A percentile compares a stretch with the other conserved stretches of the same genome.
Conservation (phyloP, 2,329 filamentous ascomycete species). For the Shiraia bambusicola region DNA sequence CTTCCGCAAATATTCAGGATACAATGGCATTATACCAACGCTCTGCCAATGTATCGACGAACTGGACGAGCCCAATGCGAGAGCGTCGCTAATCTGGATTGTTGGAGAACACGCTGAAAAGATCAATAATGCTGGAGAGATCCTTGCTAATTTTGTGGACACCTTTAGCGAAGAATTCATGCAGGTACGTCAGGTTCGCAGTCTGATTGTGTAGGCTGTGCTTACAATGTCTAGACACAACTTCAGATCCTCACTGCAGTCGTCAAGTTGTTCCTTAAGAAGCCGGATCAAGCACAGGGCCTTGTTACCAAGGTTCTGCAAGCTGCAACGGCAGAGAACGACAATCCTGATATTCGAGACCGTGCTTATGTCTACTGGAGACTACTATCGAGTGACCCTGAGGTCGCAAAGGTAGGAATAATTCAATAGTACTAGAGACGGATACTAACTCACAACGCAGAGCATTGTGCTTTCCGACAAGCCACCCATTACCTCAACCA, state of each 20-base stretch:
- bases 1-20: conserved; percentile 93
- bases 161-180: conserved; percentile 95
- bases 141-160: conserved; percentile 86
- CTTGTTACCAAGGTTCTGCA: conserved; percentile 95
- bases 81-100: conserved; percentile 95
- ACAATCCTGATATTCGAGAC: conserved; percentile 96
- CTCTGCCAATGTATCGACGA: conserved; percentile 97
- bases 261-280: conserved; percentile 96
- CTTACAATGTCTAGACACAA: conserved; percentile 69
- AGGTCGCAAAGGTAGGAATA: conserved; percentile 74
- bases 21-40: conserved; percentile 95
- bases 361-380: conserved; percentile 99
- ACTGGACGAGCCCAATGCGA: conserved; percentile 87
- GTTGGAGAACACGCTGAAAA: conserved; percentile 99
- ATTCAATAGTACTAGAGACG: not conserved
- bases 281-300: conserved; percentile 85
- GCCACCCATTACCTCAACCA: conserved; percentile 90
- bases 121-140: conserved; percentile 97
- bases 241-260: conserved; percentile 95
- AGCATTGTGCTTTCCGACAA: conserved; percentile 91
- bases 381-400: conserved; percentile 85
- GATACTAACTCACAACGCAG: conserved; percentile 40
- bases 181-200: conserved; percentile 60
- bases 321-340: conserved; percentile 87
- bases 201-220: not conserved